Evolutionary conservation across 345 rosid genomes (phyloP).

Genomic region (Mallotus nudiflorus): DNA sequence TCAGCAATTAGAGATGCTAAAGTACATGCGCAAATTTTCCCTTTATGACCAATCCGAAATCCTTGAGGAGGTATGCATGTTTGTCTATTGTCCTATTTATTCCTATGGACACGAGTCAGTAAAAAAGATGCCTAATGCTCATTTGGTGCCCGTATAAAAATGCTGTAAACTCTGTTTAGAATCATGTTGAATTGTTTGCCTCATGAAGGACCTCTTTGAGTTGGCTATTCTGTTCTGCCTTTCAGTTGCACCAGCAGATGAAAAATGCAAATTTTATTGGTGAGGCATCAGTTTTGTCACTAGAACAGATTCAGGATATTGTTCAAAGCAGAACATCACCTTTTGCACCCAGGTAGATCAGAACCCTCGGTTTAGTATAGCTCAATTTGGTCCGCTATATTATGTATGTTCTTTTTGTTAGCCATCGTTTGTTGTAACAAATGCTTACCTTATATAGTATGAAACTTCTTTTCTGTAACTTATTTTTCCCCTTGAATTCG

Average conservation of each 20-base stretch:
- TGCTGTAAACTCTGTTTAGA: not conserved
- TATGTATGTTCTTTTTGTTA: not conserved
- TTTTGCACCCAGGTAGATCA: constrained; percentile 39
- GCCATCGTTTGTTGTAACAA: not conserved
- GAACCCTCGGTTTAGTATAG: not conserved
- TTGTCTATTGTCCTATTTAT: not conserved
- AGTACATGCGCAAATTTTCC: constrained; percentile 64
- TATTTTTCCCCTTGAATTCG: no score
- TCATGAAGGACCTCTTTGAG: not conserved
- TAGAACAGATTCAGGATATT: constrained; percentile 64
- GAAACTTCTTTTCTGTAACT: no score
- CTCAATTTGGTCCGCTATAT: not conserved
- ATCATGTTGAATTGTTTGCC: not conserved
- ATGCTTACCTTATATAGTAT: not conserved
- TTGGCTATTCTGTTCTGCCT: constrained; percentile 4
- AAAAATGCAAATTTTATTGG: constrained; percentile 54
- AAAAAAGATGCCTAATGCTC: not conserved
- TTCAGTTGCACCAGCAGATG: constrained; percentile 63
- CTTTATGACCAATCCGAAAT: constrained; percentile 71
- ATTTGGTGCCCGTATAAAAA: not conserved
- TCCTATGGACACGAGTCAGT: not conserved
- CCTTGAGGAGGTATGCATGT: constrained; percentile 54
- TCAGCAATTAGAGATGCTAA: constrained; percentile 90
- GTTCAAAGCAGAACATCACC: constrained; percentile 66
- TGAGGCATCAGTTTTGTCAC: constrained; percentile 54